A percentile compares a stretch with the other conserved stretches of the same genome.
Conservation (phyloP, 1,284 basidiomycete species). For the Phellinidium pouzarii region DNA sequence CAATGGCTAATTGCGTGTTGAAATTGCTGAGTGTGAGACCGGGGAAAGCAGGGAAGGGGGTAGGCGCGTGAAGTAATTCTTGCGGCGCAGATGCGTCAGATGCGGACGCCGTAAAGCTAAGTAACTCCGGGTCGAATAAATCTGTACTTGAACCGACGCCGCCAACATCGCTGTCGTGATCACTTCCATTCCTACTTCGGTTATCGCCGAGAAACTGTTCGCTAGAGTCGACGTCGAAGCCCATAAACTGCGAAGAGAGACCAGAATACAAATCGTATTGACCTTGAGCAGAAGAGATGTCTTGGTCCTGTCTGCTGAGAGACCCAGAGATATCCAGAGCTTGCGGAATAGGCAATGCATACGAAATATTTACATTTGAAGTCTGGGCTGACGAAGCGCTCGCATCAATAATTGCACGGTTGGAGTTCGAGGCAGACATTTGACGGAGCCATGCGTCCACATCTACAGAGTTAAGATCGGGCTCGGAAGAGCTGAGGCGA, state of each 20-base stretch:
- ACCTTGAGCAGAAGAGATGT: background rate
- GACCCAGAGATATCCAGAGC: constrained; percentile 11
- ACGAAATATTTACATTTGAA: background rate
- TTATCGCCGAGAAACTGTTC: constrained; percentile 6
- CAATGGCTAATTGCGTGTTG: background rate
- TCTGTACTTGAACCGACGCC: background rate
- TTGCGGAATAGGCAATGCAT: constrained; percentile 8
- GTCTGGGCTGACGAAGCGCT: background rate
- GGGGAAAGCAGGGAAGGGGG: background rate
- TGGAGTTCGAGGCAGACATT: constrained; percentile 2
- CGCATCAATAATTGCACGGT: background rate
- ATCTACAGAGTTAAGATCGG: constrained; percentile 11
- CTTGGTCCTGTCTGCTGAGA: constrained; percentile 6
- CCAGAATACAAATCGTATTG: constrained; percentile 6
- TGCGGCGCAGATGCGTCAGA: background rate
- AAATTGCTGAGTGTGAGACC: background rate
- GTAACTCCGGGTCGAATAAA: constrained; percentile 1
- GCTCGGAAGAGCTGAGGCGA: background rate
- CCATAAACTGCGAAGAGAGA: constrained; percentile 10
- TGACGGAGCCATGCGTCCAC: constrained; percentile 16
- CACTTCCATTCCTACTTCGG: background rate
- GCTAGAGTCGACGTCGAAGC: constrained; percentile 9
- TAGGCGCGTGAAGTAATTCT: background rate
- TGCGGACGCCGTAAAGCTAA: background rate
- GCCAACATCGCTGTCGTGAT: background rate